These are phyloP conservation scores for Ophidiomyces ophidiicola DNA, from an alignment of 2,329 filamentous ascomycete species.

Conservation along the genomic window DNA sequence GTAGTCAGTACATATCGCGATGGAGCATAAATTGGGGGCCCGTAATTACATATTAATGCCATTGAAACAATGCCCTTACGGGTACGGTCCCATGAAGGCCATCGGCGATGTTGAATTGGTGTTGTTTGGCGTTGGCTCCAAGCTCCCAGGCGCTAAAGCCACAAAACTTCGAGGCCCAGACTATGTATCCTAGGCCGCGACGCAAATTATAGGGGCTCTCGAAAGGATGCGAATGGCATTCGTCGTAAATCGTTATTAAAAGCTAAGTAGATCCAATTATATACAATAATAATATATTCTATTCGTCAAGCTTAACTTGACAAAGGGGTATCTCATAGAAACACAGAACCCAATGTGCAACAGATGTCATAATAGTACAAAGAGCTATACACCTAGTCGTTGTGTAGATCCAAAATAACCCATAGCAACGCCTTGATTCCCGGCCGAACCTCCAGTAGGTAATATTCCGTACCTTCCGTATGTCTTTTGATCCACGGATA, in stretches of 20 bases:
- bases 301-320: background rate
- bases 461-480: slow-evolving; percentile 86
- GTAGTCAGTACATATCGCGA: background rate
- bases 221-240: background rate
- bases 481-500: slow-evolving; percentile 90
- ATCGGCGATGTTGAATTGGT: slow-evolving; percentile 5
- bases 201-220: too few relatives aligned
- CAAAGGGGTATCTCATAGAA: background rate
- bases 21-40: background rate
- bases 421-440: slow-evolving; percentile 33
- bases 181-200: too few relatives aligned
- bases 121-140: slow-evolving; percentile 1
- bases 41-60: slow-evolving; percentile 32
- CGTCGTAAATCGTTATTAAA: slow-evolving; percentile 9
- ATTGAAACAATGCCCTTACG: slow-evolving; percentile 24
- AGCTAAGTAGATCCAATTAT: slow-evolving; percentile 7
- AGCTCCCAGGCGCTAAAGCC: background rate
- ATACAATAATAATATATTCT: slow-evolving; percentile 2
- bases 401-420: slow-evolving; percentile 53
- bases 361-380: background rate
- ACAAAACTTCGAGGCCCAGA: background rate
- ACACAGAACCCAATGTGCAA: background rate
- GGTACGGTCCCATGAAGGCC: slow-evolving; percentile 18
- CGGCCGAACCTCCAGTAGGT: slow-evolving; percentile 41
- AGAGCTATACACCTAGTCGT: slow-evolving; percentile 50